Evolutionary conservation across 495 filamentous ascomycete species (phyloP), one percentile per base, ranked within the genome.

Genomic region (Xylaria bambusicola): DNA sequence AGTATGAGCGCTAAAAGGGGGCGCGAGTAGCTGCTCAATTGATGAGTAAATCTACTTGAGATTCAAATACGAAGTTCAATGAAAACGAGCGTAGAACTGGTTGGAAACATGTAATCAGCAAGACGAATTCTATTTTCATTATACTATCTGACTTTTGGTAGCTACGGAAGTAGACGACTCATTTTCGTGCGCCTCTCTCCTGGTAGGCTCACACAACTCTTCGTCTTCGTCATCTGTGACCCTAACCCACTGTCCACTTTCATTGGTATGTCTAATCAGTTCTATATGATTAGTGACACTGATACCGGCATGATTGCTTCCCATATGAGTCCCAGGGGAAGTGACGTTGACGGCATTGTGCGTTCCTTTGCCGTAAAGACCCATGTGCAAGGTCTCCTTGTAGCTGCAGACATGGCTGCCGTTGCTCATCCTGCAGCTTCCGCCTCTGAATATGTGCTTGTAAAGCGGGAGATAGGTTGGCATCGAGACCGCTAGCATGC

Each of bases 201-300:
- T 45, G 12, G 4, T 20, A 23, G 33, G 2, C 35, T 29, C 15
- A 6, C 56, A 51, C 35, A 36, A 18, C 26, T 21, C 54, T 36
- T 58, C 46, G 18, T 61, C 57, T 1, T 57, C 62, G 12, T 64
- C 62, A n/a, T 64, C 62, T 6, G 24, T 48, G 21, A 64, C 57
- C 21, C 47, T 45, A 3, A 64, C 52, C 62, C 62, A 64, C 23
- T 20, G 41, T 29, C 62, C 57, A 33, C 47, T 56, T 41, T 56
- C 46, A 40, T 48, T 61, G 2, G 44, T 38, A 21, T 64, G 62
- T 17, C 47, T 45, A 17, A 57, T 53, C 8, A 64, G 53, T 48
- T 64, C 62, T 29, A 64, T 60, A 35, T 64, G 52, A 40, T 64
- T 60, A 9, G 53, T 57, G 40, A 64, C 58, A 3, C 33, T 56